A percentile compares a stretch with the other conserved stretches of the same genome.
Evolutionary conservation across 2,329 filamentous ascomycete species (phyloP).

Genomic region (Pyrenophora tritici-repentis): DNA sequence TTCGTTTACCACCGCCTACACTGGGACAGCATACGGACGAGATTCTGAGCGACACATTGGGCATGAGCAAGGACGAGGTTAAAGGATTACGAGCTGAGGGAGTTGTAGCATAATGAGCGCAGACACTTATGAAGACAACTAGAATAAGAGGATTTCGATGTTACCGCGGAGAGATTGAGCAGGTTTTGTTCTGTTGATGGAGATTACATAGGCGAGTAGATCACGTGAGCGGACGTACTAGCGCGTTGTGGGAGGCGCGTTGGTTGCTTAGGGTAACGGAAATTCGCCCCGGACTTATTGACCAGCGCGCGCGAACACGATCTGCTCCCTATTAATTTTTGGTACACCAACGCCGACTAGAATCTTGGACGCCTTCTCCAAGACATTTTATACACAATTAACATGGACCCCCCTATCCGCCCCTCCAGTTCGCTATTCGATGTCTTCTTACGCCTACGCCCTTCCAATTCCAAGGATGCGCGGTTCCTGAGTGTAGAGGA

Average conservation of each 20-base stretch:
- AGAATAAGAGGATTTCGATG: no score
- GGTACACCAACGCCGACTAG: constrained; percentile 13
- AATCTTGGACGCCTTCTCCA: constrained; percentile 1
- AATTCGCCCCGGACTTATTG: constrained; percentile 15
- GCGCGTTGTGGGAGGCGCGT: constrained; percentile 1
- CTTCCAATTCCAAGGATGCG: constrained; percentile 44
- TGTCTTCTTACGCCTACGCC: constrained; percentile 81
- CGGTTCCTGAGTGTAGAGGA: constrained; percentile 80
- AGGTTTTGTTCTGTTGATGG: no score
- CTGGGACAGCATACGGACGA: constrained; percentile 60
- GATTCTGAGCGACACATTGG: constrained; percentile 38
- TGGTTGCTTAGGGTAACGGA: constrained; percentile 22
- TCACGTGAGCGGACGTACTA: constrained; percentile 5
- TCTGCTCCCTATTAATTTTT: constrained; percentile 4
- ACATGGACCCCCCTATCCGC: constrained; percentile 46
- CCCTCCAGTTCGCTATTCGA: constrained; percentile 71
- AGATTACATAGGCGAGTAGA: no score
- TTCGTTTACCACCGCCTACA: constrained; percentile 79
- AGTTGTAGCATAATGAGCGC: constrained; percentile 37
- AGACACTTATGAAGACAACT: background rate
- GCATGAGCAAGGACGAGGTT: constrained; percentile 41
- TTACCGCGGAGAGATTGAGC: no score
- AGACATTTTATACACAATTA: constrained; percentile 13
- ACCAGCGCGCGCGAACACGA: constrained; percentile 16
- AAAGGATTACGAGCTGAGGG: constrained; percentile 39